Base-by-base conservation (phyloP, 768 basidiomycete genomes). In the Galerina sulciceps region DNA sequence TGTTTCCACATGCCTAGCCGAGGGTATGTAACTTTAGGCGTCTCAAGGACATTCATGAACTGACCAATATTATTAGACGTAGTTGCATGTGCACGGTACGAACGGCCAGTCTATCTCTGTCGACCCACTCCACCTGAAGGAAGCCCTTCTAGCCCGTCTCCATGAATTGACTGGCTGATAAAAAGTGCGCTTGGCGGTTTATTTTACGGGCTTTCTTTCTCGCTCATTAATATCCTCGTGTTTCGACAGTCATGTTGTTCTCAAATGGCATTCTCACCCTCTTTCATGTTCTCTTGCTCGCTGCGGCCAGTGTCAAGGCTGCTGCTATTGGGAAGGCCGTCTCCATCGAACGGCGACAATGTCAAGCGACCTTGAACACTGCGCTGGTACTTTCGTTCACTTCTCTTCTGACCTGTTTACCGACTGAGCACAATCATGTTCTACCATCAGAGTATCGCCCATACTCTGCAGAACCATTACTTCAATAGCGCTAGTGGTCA, bases 401-500 rank as follows among this genome's bases (percentile, higher is more conserved):
- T 23, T 22, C 10, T 1, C 54, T 26, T 3, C 10, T 31, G 26
- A 8, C 36, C 6, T 1, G 38, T 15, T n/a, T 15, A 26, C n/a
- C 40, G n/a, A 51, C 17, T 36, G 18, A 36, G 34, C 23, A 10
- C 26, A 44, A 48, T 23, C n/a, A n/a, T n/a, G n/a, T n/a, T n/a
- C 3, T 15, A 37, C 15, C 35, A 15, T 20, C 41, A 76, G 74
- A 43, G 66, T 37, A 75, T 79, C 10, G 76, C 76, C 14, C 58
- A 65, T 52, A 68, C 66, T 9, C 67, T 79, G 17, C 76, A 77
- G 61, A 53, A 59, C 20, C 71, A 79, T 53, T 85, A 80, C 63
- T 85, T 76, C 70, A 69, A 79, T 44, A 18, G 67, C 8, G 50
- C 14, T 4, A 73, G 61, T 43, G 83, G 84, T 1, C 70, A 74